phyloP scores from a whole-genome alignment of 192 early-diverging fungal species.

The Backusella tuberculispora region DNA sequence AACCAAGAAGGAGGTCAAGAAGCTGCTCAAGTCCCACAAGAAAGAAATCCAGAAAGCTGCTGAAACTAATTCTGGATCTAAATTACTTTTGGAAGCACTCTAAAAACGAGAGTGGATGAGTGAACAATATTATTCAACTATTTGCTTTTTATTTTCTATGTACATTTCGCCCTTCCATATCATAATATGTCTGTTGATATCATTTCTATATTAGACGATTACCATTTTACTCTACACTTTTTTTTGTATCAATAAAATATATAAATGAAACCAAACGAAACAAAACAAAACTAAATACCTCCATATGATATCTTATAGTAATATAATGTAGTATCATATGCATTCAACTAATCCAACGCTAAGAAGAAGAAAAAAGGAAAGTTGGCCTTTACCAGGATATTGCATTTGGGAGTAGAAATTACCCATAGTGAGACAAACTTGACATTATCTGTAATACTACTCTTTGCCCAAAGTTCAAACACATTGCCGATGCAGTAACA shows the following conservation, averaged over 20 bases:
- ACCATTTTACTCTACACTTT: not conserved
- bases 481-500: too few species aligned
- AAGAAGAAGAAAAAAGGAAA: too few species aligned
- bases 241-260: conserved; percentile 12
- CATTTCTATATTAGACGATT: not conserved
- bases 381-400: too few species aligned
- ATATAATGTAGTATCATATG: too few species aligned
- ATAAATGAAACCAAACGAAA: not conserved
- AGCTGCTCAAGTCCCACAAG: conserved; percentile 60
- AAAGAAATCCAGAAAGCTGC: conserved; percentile 52
- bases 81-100: conserved; percentile 29
- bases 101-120: conserved; percentile 1
- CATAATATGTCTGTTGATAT: conserved; percentile 13
- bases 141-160: not conserved
- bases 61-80: conserved; percentile 32
- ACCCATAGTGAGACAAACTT: too few species aligned
- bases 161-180: conserved; percentile 9
- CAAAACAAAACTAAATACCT: not conserved
- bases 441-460: too few species aligned
- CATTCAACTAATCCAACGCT: too few species aligned
- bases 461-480: too few species aligned
- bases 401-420: too few species aligned
- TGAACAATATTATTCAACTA: not conserved
- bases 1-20: conserved; percentile 32
- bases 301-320: not conserved